Conservation (phyloP, 2,329 filamentous ascomycete species). For the Helotiales sp. region DNA sequence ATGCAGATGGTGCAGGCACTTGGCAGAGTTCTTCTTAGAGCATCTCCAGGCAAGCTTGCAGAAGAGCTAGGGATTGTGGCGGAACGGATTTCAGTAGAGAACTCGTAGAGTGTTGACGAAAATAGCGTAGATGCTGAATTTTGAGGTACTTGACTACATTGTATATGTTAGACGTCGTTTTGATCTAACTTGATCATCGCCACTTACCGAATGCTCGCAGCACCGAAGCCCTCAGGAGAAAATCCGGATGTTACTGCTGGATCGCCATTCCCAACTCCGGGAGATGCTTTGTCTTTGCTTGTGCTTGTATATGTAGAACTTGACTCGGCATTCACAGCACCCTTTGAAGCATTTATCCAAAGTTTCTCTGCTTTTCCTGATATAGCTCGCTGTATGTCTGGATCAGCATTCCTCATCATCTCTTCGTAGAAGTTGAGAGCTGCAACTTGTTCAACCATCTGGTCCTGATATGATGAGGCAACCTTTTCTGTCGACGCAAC, state of each 20-base stretch:
- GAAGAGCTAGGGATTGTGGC: neutral
- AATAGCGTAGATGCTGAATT: neutral
- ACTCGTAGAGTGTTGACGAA: neutral
- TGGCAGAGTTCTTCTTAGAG: neutral
- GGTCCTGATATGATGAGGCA: neutral
- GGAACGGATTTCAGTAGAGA: neutral
- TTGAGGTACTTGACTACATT: neutral
- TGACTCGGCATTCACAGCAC: neutral
- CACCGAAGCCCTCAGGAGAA: no score
- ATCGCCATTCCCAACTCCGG: neutral
- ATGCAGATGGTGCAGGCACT: slow-evolving; percentile 15
- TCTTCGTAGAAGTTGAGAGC: neutral
- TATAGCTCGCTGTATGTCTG: neutral
- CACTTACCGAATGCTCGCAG: no score
- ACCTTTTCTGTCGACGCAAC: neutral
- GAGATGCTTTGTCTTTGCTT: neutral
- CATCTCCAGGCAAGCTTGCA: neutral
- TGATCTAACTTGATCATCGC: no score
- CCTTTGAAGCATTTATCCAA: neutral
- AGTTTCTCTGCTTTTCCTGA: neutral
- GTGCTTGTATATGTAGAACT: neutral
- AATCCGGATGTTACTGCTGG: no score
- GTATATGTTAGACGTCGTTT: neutral
- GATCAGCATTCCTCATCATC: neutral
- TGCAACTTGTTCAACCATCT: neutral